These are phyloP conservation scores for Cerioporus squamosus DNA, from an alignment of 1,284 basidiomycete species.

Conservation along the genomic window DNA sequence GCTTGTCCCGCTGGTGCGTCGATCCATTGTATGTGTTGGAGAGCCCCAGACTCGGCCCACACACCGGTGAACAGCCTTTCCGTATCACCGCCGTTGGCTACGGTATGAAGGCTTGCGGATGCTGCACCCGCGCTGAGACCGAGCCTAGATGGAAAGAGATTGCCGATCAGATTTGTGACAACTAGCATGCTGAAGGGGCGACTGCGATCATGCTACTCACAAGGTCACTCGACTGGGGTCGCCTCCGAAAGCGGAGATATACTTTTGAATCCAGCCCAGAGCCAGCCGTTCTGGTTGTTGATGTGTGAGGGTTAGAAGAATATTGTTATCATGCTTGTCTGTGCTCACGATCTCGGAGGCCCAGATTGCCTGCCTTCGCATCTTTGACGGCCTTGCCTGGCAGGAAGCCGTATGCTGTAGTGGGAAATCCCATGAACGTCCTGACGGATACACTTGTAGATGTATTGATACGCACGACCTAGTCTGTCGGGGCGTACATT, in stretches of 20 bases:
- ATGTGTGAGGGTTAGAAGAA: too few relatives aligned
- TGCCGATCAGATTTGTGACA: not conserved
- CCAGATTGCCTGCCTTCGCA: conserved; percentile 54
- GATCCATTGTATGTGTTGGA: conserved; percentile 18
- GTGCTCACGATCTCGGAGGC: not conserved
- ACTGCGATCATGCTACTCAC: conserved; percentile 20
- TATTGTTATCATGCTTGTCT: not conserved
- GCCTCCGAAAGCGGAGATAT: conserved; percentile 37
- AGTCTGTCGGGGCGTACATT: not conserved
- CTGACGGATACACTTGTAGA: too few relatives aligned
- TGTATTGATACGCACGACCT: not conserved
- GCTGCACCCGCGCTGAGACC: conserved; percentile 1
- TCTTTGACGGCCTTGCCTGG: conserved; percentile 50
- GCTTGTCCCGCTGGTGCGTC: conserved; percentile 24
- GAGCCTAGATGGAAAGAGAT: not conserved
- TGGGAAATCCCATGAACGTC: not conserved
- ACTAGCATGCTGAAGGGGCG: too few relatives aligned
- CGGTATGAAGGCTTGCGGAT: not conserved
- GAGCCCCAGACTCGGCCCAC: conserved; percentile 38
- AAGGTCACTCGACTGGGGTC: conserved; percentile 34
- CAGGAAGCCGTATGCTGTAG: conserved; percentile 47
- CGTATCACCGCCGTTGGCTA: not conserved
- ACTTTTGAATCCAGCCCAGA: not conserved
- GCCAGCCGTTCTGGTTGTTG: not conserved
- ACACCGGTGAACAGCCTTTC: conserved; percentile 34